A percentile compares a stretch with the other conserved stretches of the same genome.
Conservation (phyloP, 768 basidiomycete genomes). For the Leccinum broughii region DNA sequence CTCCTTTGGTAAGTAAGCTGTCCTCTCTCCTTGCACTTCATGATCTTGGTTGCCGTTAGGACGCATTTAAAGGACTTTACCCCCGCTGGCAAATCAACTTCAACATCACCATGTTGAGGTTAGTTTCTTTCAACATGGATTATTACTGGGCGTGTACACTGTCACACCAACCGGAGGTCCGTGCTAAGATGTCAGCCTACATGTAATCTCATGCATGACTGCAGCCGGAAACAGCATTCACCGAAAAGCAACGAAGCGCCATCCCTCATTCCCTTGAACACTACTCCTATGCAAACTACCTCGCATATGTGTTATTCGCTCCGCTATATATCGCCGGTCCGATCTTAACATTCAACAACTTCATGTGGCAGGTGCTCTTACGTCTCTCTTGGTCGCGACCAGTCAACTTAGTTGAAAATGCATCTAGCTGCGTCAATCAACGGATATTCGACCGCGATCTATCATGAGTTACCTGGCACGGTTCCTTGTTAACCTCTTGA, state of each 20-base stretch:
- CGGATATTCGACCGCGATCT: slow-evolving; percentile 40
- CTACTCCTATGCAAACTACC: slow-evolving; percentile 72
- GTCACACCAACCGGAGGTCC: slow-evolving; percentile 43
- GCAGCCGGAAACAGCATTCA: slow-evolving; percentile 35
- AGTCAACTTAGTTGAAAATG: not conserved
- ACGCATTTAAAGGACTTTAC: slow-evolving; percentile 69
- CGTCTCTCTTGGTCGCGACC: not conserved
- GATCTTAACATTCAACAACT: slow-evolving; percentile 95
- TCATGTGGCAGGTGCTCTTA: slow-evolving; percentile 79
- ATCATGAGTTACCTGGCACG: slow-evolving; percentile 63
- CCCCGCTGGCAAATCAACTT: slow-evolving; percentile 93
- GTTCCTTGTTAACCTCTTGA: slow-evolving; percentile 68
- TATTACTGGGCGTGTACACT: slow-evolving; percentile 76
- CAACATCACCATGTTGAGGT: slow-evolving; percentile 94
- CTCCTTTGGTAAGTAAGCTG: slow-evolving; percentile 54
- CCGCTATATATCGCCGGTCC: slow-evolving; percentile 96
- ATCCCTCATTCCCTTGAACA: slow-evolving; percentile 53
- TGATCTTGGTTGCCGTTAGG: slow-evolving; percentile 42
- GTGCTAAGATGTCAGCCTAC: slow-evolving; percentile 14
- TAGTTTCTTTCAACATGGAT: slow-evolving; percentile 93
- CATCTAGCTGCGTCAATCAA: slow-evolving; percentile 60
- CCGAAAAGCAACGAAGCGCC: slow-evolving; percentile 61
- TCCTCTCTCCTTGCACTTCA: not conserved
- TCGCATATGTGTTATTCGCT: slow-evolving; percentile 87
- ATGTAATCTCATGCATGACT: slow-evolving; percentile 4